Percentiles rank a stretch among this genome's conserved stretches.
These are phyloP conservation scores for Chlamydomonas eustigma DNA, from an alignment of 139 green algal genomes.

Conservation along the genomic window DNA sequence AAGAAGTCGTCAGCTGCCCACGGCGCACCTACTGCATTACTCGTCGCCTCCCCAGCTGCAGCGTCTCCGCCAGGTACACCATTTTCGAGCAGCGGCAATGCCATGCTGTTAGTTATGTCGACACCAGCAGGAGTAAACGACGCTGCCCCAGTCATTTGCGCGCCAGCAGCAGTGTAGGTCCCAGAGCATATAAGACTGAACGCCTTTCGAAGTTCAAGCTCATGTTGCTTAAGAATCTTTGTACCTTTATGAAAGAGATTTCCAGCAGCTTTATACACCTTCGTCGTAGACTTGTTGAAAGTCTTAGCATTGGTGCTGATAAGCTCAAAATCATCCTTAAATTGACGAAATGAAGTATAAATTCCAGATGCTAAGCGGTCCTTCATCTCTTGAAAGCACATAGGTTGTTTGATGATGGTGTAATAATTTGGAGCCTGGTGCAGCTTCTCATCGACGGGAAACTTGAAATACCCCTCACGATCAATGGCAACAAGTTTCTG, in stretches of 20 bases:
- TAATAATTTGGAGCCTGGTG: conserved; percentile 36
- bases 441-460: conserved; percentile 33
- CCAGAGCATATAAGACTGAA: conserved; percentile 37
- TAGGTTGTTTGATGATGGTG: conserved; percentile 26
- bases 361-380: conserved; percentile 10
- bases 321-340: conserved; percentile 34
- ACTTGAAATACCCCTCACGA: conserved; percentile 38
- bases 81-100: not conserved
- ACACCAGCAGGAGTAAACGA: not conserved
- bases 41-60: not conserved
- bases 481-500: conserved; percentile 31
- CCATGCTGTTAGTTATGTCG: not conserved
- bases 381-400: conserved; percentile 29
- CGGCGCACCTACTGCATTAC: not conserved
- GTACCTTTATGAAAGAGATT: conserved; percentile 35
- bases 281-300: conserved; percentile 48
- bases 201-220: conserved; percentile 43
- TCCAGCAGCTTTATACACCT: conserved; percentile 43
- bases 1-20: not conserved
- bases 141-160: not conserved
- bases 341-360: conserved; percentile 14
- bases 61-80: not conserved
- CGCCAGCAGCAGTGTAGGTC: not conserved
- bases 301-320: conserved; percentile 45
- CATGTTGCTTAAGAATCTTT: conserved; percentile 37